These are phyloP conservation scores for Amaranthus cruentus DNA, from an alignment of 148 eudicot genomes.

Conservation along the genomic window DNA sequence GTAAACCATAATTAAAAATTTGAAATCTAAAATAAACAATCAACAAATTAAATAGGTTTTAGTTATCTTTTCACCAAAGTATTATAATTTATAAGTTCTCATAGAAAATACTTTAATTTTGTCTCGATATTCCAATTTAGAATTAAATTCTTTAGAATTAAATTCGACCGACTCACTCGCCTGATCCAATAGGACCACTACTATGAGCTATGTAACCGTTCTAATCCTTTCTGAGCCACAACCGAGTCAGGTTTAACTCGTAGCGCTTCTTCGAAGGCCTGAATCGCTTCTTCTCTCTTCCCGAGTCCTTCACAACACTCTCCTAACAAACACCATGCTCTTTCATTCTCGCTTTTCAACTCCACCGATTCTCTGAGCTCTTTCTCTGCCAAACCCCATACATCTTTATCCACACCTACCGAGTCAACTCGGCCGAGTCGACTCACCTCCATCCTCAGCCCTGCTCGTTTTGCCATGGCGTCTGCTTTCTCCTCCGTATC, in stretches of 20 bases:
- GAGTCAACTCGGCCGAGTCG: conserved; percentile 16
- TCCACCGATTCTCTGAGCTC: conserved; percentile 66
- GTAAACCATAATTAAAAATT: too few species aligned
- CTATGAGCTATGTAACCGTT: conserved; percentile 28
- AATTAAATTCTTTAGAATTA: too few species aligned
- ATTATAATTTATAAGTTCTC: too few species aligned
- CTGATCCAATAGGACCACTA: too few species aligned
- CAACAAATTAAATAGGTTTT: too few species aligned
- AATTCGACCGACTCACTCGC: too few species aligned
- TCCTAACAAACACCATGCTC: conserved; percentile 55
- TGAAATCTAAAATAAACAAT: too few species aligned
- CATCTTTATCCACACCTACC: conserved; percentile 31
- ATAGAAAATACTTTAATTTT: too few species aligned
- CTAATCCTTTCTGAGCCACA: conserved; percentile 37
- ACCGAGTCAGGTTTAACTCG: conserved; percentile 31
- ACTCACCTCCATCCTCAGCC: conserved; percentile 46
- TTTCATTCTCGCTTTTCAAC: conserved; percentile 41
- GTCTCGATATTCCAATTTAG: too few species aligned
- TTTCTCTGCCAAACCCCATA: conserved; percentile 35
- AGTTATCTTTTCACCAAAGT: too few species aligned
- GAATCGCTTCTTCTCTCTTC: conserved; percentile 37
- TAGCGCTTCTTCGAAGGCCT: conserved; percentile 52
- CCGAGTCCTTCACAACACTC: conserved; percentile 57
- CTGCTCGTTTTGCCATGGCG: conserved; percentile 61
- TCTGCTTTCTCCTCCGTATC: conserved; percentile 52